Evolutionary conservation across 176 grass and related monocot genomes (phyloP).

Genomic region (Urochloa ruziziensis): DNA sequence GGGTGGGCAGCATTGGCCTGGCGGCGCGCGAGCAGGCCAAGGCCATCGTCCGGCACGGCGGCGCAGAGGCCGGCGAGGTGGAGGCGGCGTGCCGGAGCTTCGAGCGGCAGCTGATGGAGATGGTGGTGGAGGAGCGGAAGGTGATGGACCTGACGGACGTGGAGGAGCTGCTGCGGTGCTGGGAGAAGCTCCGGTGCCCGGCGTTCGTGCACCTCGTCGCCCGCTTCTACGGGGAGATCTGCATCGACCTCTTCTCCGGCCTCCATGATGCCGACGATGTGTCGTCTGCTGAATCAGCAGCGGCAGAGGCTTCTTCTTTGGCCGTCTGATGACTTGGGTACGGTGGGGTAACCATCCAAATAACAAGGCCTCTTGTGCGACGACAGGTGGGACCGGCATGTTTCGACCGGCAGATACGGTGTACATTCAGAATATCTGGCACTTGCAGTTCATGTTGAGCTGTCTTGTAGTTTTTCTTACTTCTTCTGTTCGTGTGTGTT

Average conservation of each 20-base stretch:
- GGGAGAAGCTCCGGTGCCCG: slow-evolving; percentile 57
- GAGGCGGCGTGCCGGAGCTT: slow-evolving; percentile 68
- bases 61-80: slow-evolving; percentile 8
- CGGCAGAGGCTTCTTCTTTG: background rate
- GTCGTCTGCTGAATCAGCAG: background rate
- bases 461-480: background rate
- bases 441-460: background rate
- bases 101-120: slow-evolving; percentile 79
- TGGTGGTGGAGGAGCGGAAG: slow-evolving; percentile 78
- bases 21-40: background rate
- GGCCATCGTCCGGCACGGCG: background rate
- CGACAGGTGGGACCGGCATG: background rate
- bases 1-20: background rate
- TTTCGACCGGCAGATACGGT: background rate
- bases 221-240: slow-evolving; percentile 81
- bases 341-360: too few species aligned
- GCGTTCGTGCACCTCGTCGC: slow-evolving; percentile 68
- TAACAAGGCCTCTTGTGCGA: background rate
- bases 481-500: background rate
- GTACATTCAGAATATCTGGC: background rate
- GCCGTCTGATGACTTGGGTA: background rate
- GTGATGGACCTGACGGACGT: slow-evolving; percentile 83
- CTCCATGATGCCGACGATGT: background rate
- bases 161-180: slow-evolving; percentile 75
- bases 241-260: slow-evolving; percentile 66